These are phyloP conservation scores for Moniliella sp. DNA, from an alignment of 1,284 basidiomycete species.

Conservation along the genomic window DNA sequence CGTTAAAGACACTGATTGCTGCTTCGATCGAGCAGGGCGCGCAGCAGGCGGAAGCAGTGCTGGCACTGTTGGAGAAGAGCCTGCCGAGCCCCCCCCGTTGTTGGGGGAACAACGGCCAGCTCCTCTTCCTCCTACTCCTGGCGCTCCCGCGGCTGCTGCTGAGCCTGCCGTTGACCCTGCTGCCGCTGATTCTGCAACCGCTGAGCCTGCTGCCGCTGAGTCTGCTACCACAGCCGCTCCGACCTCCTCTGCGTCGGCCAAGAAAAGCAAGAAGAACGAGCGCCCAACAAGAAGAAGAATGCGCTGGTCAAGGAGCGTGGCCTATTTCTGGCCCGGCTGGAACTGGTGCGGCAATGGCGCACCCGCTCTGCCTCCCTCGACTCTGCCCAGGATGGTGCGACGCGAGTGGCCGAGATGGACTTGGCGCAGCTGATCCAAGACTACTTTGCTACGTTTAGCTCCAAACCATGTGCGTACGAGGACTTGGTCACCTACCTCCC, in stretches of 20 bases:
- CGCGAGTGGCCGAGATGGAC: too few species aligned
- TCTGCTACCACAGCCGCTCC: background rate
- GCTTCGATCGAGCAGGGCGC: background rate
- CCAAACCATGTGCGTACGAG: background rate
- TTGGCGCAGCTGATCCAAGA: background rate
- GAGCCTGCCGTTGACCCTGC: background rate
- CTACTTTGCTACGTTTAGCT: background rate
- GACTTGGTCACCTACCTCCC: conserved; percentile 37
- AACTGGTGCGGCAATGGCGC: background rate
- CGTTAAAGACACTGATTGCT: background rate
- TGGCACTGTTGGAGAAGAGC: background rate
- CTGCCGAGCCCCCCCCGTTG: background rate
- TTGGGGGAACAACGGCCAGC: background rate
- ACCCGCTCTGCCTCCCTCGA: too few species aligned
- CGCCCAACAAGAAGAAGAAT: background rate
- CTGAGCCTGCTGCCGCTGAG: background rate
- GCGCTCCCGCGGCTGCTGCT: too few species aligned
- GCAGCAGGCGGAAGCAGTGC: background rate
- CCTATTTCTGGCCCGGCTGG: background rate
- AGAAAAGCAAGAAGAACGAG: background rate
- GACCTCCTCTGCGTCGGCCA: background rate
- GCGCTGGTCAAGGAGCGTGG: background rate
- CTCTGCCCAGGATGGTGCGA: too few species aligned
- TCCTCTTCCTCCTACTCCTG: background rate
- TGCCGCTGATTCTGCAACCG: background rate